Conservation (phyloP, 2,329 filamentous ascomycete genomes). For the Aspergillus tanneri region DNA sequence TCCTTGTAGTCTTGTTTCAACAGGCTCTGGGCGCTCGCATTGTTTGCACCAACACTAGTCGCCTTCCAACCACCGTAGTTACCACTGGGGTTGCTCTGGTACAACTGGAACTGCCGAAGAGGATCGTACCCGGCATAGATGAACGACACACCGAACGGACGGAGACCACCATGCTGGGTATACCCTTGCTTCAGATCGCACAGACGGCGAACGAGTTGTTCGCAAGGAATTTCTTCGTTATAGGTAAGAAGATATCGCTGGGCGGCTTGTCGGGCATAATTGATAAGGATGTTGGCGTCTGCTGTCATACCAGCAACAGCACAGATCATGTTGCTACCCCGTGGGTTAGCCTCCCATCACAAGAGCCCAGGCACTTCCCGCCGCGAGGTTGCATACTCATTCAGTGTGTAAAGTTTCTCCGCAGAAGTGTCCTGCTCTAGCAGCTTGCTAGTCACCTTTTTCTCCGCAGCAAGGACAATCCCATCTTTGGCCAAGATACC, state of each 20-base stretch:
- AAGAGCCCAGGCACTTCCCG: neutral
- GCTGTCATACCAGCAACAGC: constrained; percentile 98
- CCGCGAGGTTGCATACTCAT: constrained; percentile 68
- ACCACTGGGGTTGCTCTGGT: constrained; percentile 96
- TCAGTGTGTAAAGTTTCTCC: constrained; percentile 99
- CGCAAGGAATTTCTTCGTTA: constrained; percentile 99
- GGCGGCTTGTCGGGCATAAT: constrained; percentile 95
- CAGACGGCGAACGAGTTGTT: constrained; percentile 92
- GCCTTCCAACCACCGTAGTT: constrained; percentile 99
- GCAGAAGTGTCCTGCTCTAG: constrained; percentile 98
- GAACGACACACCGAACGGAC: constrained; percentile 97
- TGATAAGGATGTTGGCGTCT: constrained; percentile 99
- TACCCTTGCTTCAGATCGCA: constrained; percentile 99
- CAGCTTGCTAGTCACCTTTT: constrained; percentile 98
- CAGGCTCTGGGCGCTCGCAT: constrained; percentile 92
- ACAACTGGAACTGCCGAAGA: constrained; percentile 94
- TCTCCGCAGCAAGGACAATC: constrained; percentile 94
- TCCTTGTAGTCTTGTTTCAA: constrained; percentile 99
- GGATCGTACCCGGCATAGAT: constrained; percentile 99
- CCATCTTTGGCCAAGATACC: constrained; percentile 97
- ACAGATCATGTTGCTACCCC: constrained; percentile 94
- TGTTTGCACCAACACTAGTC: constrained; percentile 96
- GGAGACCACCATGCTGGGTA: constrained; percentile 96
- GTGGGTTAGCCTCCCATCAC: constrained; percentile 16
- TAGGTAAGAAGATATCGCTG: constrained; percentile 98